Percentiles rank a stretch among this genome's conserved stretches.
phyloP scores from a whole-genome alignment of 495 filamentous ascomycete species.

The Aspergillus kassunensis region DNA sequence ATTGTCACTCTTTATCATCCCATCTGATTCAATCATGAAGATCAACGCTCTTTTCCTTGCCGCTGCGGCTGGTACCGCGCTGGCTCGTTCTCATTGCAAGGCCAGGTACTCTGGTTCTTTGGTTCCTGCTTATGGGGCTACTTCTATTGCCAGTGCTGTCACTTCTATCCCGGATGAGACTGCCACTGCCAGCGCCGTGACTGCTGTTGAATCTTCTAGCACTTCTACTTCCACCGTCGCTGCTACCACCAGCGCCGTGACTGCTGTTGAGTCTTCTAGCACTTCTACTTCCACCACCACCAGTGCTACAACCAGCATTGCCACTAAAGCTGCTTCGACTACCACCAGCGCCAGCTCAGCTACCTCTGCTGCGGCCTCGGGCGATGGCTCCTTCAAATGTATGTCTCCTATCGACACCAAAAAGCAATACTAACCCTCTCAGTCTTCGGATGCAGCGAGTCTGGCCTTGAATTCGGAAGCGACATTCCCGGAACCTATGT shows the following conservation, averaged over 20 bases:
- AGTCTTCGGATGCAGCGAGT: conserved; percentile 33
- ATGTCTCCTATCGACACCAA: conserved; percentile 36
- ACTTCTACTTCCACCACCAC: conserved; percentile 5
- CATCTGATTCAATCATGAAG: conserved; percentile 22
- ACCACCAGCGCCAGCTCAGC: background rate
- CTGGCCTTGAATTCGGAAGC: conserved; percentile 50
- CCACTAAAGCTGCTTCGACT: conserved; percentile 5
- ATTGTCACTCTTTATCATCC: no score
- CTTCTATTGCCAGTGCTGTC: no score
- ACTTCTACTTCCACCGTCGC: no score
- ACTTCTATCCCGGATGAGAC: no score
- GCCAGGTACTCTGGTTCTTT: background rate
- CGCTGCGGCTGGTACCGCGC: conserved; percentile 23
- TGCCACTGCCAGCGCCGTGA: no score
- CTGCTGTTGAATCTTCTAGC: no score
- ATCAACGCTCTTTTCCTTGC: conserved; percentile 22
- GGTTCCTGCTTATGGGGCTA: background rate
- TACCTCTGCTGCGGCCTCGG: conserved; percentile 14
- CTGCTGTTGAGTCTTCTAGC: no score
- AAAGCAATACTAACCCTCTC: conserved; percentile 22
- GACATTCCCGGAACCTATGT: conserved; percentile 45
- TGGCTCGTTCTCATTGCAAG: conserved; percentile 18
- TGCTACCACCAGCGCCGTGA: conserved; percentile 5
- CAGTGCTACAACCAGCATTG: conserved; percentile 16
- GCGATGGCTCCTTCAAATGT: conserved; percentile 32